These are phyloP conservation scores for Nigrospora osmanthi DNA, from an alignment of 2,329 filamentous ascomycete species.

Conservation along the genomic window DNA sequence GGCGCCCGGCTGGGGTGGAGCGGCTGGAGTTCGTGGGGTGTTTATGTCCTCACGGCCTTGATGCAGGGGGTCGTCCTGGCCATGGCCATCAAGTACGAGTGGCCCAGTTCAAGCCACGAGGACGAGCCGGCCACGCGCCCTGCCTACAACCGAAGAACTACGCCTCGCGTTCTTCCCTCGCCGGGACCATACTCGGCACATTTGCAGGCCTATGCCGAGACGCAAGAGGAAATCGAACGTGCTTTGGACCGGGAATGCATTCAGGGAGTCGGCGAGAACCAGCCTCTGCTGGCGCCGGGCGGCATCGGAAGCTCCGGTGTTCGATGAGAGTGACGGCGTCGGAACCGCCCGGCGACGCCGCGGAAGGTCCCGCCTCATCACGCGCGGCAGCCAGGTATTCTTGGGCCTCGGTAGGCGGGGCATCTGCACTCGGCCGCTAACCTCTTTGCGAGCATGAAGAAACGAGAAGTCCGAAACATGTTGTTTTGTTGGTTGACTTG, in stretches of 20 bases:
- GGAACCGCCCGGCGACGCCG: too few relatives aligned
- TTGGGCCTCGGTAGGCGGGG: too few relatives aligned
- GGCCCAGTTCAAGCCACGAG: conserved; percentile 15
- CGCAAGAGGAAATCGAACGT: conserved; percentile 24
- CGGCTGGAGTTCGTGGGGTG: conserved; percentile 94
- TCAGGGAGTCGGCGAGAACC: conserved; percentile 23
- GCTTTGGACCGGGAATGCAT: conserved; percentile 24
- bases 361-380: too few relatives aligned
- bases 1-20: conserved; percentile 68
- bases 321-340: conserved; percentile 10
- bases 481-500: too few relatives aligned
- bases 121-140: conserved; percentile 16
- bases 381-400: too few relatives aligned
- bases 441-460: too few relatives aligned
- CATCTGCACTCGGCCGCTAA: too few relatives aligned
- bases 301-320: conserved; percentile 23
- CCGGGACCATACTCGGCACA: conserved; percentile 25
- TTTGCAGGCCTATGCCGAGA: conserved; percentile 24
- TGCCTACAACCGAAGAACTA: conserved; percentile 21
- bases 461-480: too few relatives aligned
- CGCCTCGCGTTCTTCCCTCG: conserved; percentile 21
- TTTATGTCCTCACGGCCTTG: conserved; percentile 77
- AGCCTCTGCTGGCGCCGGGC: conserved; percentile 24
- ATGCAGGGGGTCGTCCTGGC: conserved; percentile 75
- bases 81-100: conserved; percentile 75